Conservation (phyloP, 495 filamentous ascomycete genomes). For the Neurospora terricola region DNA sequence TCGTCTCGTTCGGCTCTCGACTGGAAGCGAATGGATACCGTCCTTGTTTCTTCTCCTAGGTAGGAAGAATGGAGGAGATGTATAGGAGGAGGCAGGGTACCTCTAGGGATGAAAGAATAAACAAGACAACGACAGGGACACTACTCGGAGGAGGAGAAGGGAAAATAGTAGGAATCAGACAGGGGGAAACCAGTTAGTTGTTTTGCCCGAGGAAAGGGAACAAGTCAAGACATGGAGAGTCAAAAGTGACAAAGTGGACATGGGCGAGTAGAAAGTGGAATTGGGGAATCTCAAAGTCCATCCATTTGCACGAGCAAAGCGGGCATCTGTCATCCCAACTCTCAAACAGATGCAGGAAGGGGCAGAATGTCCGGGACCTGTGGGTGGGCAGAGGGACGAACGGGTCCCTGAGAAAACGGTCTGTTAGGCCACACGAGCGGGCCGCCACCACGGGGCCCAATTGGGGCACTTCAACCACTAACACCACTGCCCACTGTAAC, state of each 20-base stretch:
- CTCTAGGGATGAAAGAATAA: background rate
- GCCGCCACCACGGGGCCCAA: background rate
- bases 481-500: background rate
- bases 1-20: background rate
- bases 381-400: background rate
- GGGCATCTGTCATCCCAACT: background rate
- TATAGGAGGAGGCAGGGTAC: background rate
- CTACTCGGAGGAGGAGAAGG: background rate
- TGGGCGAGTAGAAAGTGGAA: slow-evolving; percentile 3
- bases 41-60: background rate
- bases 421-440: background rate
- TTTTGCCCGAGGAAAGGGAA: slow-evolving; percentile 16
- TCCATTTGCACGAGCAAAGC: background rate
- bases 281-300: slow-evolving; percentile 1
- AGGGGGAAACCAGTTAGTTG: background rate
- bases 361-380: background rate
- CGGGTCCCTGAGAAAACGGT: background rate
- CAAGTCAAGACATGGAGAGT: slow-evolving; percentile 8
- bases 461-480: background rate
- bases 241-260: slow-evolving; percentile 6
- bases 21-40: background rate
- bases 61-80: background rate
- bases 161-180: background rate
- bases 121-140: background rate
- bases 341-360: background rate